phyloP scores from a whole-genome alignment of 345 rosid species.

The Tarenaya hassleriana region DNA sequence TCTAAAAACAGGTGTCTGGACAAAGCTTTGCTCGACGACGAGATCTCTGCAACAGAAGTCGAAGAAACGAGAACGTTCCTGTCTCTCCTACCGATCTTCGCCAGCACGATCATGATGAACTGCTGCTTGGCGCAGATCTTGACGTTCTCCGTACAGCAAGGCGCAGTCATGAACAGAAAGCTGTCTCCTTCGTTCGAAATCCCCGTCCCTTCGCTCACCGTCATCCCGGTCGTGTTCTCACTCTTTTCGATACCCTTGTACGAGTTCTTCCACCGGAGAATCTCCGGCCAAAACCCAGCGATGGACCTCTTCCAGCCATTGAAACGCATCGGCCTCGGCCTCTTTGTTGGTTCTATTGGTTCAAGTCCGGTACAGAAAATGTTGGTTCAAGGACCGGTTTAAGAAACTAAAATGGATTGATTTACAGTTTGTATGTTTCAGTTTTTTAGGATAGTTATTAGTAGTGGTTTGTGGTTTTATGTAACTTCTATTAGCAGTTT shows the following conservation, averaged over 20 bases:
- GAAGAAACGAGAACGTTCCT: constrained; percentile 43
- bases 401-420: too few relatives aligned
- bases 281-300: neutral
- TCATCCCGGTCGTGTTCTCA: constrained; percentile 35
- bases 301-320: constrained; percentile 26
- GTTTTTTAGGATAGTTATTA: too few relatives aligned
- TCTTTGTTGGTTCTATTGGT: too few relatives aligned
- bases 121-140: constrained; percentile 52
- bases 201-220: constrained; percentile 44
- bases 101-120: constrained; percentile 51
- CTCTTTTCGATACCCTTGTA: constrained; percentile 36
- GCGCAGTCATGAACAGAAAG: constrained; percentile 41
- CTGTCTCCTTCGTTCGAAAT: constrained; percentile 33
- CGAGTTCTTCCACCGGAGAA: constrained; percentile 18
- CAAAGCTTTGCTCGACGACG: constrained; percentile 34
- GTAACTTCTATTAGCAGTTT: too few relatives aligned
- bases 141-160: constrained; percentile 57
- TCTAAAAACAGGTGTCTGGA: constrained; percentile 31
- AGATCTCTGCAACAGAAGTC: constrained; percentile 26
- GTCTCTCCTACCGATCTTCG: constrained; percentile 47
- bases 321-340: constrained; percentile 44
- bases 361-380: too few relatives aligned
- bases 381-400: too few relatives aligned
- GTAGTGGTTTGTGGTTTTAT: too few relatives aligned
- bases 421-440: too few relatives aligned